Conservation (phyloP, 1,139 yeast genomes). For the Geotrichum cucujoidarum region DNA sequence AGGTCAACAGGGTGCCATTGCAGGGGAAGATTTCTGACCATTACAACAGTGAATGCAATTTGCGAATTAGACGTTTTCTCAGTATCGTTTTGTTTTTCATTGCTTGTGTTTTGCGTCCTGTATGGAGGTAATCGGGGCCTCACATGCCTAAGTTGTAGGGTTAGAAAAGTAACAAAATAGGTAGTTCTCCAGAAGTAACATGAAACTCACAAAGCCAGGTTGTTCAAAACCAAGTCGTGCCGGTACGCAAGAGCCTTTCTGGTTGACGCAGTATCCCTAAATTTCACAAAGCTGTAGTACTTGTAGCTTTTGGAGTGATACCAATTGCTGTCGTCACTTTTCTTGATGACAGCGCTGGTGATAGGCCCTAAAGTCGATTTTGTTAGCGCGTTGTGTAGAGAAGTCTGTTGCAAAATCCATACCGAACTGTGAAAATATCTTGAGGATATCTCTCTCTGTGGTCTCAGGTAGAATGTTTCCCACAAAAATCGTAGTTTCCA, state of each 20-base stretch:
- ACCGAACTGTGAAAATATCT: conserved; percentile 16
- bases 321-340: not conserved
- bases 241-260: conserved; percentile 9
- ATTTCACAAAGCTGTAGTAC: conserved; percentile 14
- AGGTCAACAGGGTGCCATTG: conserved; percentile 7
- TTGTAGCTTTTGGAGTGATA: too few species aligned
- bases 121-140: conserved; percentile 7
- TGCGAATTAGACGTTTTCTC: not conserved
- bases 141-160: not conserved
- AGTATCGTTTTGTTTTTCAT: not conserved
- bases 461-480: conserved; percentile 10
- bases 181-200: not conserved
- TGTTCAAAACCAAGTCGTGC: conserved; percentile 4
- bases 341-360: conserved; percentile 7
- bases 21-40: conserved; percentile 10
- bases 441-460: conserved; percentile 7
- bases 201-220: conserved; percentile 4
- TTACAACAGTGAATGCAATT: conserved; percentile 11
- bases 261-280: conserved; percentile 4
- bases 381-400: too few species aligned
- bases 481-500: conserved; percentile 13
- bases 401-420: not conserved
- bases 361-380: conserved; percentile 7
- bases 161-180: not conserved
- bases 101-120: not conserved